Evolutionary conservation across 306 rosid genomes (phyloP).

Genomic region (Glycyrrhiza uralensis): DNA sequence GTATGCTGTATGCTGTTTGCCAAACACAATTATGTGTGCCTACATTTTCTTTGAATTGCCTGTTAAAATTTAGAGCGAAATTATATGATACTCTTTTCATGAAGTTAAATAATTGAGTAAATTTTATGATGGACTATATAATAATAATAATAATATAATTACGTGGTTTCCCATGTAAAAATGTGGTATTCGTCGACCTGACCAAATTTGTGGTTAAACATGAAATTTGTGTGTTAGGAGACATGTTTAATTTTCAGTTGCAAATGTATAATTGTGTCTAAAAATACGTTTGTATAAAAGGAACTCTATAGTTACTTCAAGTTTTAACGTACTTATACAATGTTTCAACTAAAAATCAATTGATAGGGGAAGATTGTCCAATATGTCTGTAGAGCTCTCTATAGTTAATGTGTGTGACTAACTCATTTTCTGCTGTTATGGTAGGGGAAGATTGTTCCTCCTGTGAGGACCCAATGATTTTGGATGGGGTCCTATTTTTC

Average conservation of each 20-base stretch:
- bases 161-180: not conserved
- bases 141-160: not conserved
- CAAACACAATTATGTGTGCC: not conserved
- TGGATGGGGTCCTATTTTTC: slow-evolving; percentile 90
- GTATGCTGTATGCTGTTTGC: not conserved
- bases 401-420: not conserved
- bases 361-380: no score
- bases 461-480: slow-evolving; percentile 84
- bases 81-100: not conserved
- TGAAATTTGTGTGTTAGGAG: no score
- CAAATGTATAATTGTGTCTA: no score
- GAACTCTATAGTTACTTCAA: no score
- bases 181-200: not conserved
- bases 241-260: no score
- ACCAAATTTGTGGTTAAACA: not conserved
- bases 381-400: no score
- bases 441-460: slow-evolving; percentile 75
- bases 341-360: no score
- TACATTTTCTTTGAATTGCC: not conserved
- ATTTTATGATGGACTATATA: not conserved
- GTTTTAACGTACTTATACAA: no score
- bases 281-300: no score
- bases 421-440: slow-evolving; percentile 21
- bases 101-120: not conserved
- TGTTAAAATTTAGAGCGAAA: not conserved